Conservation (phyloP, 306 rosid genomes). For the Castanea mollissima region DNA sequence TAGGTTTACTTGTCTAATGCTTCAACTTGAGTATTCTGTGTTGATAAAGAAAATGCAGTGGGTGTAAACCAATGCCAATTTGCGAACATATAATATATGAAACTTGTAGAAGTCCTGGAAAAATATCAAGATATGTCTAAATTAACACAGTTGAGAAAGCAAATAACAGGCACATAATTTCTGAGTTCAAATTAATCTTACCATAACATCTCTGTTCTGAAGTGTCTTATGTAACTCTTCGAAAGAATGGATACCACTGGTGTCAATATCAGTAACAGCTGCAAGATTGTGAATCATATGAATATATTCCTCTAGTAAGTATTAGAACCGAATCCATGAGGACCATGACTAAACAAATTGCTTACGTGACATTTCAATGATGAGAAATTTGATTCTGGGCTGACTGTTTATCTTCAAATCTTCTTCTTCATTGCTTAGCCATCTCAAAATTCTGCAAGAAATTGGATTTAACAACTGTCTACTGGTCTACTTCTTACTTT, state of each 20-base stretch:
- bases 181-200: neutral
- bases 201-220: conserved; percentile 53
- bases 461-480: neutral
- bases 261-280: conserved; percentile 86
- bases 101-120: too few species aligned
- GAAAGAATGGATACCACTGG: conserved; percentile 73
- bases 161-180: neutral
- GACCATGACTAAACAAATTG: neutral
- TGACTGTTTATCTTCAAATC: conserved; percentile 8
- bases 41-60: neutral
- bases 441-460: conserved; percentile 63
- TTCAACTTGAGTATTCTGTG: too few species aligned
- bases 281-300: conserved; percentile 1
- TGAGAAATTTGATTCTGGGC: conserved; percentile 38
- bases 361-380: conserved; percentile 82
- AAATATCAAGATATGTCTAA: too few species aligned
- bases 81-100: too few species aligned
- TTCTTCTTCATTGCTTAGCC: conserved; percentile 61
- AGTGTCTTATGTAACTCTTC: conserved; percentile 55
- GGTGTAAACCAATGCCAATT: neutral
- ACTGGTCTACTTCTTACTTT: neutral
- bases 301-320: conserved; percentile 6
- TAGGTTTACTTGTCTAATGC: too few species aligned
- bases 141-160: too few species aligned
- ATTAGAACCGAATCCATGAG: neutral